Evolutionary conservation across 1,284 basidiomycete species (phyloP).

Genomic region (Xanthoconium separans): DNA sequence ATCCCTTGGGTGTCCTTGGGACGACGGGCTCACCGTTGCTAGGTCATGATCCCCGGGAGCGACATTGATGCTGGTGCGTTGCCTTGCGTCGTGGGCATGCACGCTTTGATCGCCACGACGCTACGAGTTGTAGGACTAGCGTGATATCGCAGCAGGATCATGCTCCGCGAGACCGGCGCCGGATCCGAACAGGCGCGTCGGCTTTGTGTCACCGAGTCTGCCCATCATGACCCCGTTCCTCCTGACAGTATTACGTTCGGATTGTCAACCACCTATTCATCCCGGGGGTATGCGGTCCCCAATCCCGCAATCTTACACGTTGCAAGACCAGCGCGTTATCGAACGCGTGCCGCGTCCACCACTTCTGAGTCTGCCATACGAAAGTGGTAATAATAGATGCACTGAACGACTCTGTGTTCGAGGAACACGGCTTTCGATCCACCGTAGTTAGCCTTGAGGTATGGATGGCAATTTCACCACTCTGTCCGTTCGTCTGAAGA

Average conservation of each 20-base stretch:
- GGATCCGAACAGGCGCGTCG: slow-evolving; percentile 13
- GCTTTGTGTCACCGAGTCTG: background rate
- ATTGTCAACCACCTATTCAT: slow-evolving; percentile 22
- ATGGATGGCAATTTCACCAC: background rate
- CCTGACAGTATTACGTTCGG: slow-evolving; percentile 19
- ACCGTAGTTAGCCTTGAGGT: slow-evolving; percentile 25
- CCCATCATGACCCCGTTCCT: slow-evolving; percentile 1
- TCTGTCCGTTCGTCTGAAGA: background rate
- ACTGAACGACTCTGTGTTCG: slow-evolving; percentile 21
- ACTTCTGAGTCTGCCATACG: slow-evolving; percentile 12
- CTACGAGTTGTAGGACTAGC: no score
- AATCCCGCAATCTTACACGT: slow-evolving; percentile 23
- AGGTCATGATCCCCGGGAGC: no score
- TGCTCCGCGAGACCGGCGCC: background rate
- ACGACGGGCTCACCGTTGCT: no score
- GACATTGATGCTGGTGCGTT: background rate
- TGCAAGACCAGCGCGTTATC: slow-evolving; percentile 20
- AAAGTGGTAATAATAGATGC: slow-evolving; percentile 20
- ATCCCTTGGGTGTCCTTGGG: no score
- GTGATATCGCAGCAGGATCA: background rate
- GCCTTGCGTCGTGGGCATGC: no score
- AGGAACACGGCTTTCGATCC: slow-evolving; percentile 21
- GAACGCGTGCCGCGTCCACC: slow-evolving; percentile 24
- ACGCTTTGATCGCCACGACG: no score
- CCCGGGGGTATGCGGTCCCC: slow-evolving; percentile 11